These are phyloP conservation scores for Gryganskiella cystojenkinii DNA, from an alignment of 192 early-diverging fungal genomes.

Conservation along the genomic window DNA sequence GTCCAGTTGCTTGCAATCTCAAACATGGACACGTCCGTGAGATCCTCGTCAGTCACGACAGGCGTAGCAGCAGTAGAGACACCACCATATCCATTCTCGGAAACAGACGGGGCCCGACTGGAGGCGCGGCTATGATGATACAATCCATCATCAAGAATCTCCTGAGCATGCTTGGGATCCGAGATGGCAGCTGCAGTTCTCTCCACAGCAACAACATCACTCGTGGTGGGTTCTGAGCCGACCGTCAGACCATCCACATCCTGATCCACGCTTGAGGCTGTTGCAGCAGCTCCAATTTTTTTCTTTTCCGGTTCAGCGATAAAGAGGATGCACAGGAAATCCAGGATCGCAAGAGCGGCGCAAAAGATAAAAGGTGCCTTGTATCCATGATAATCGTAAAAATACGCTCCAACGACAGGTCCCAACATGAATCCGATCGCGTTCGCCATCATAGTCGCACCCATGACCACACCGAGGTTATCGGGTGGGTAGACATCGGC, in stretches of 20 bases:
- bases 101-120: background rate
- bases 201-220: constrained; percentile 31
- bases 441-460: constrained; percentile 72
- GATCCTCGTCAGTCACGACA: background rate
- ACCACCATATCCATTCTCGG: constrained; percentile 1
- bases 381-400: constrained; percentile 74
- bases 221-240: constrained; percentile 16
- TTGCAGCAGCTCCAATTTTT: background rate
- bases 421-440: constrained; percentile 78
- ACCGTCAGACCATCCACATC: constrained; percentile 23
- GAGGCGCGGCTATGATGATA: constrained; percentile 9
- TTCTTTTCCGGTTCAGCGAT: constrained; percentile 69
- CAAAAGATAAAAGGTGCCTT: constrained; percentile 78
- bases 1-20: constrained; percentile 58
- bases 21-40: constrained; percentile 53
- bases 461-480: constrained; percentile 77
- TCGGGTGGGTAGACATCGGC: constrained; percentile 74
- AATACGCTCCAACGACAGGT: constrained; percentile 71
- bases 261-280: constrained; percentile 1
- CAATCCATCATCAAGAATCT: constrained; percentile 40
- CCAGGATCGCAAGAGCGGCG: constrained; percentile 64
- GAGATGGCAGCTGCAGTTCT: constrained; percentile 26
- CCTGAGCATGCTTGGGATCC: constrained; percentile 36
- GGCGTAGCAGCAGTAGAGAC: constrained; percentile 1
- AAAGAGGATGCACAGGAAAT: constrained; percentile 70